Conservation (phyloP, 2,329 filamentous ascomycete species). For the Botrytis fragariae region DNA sequence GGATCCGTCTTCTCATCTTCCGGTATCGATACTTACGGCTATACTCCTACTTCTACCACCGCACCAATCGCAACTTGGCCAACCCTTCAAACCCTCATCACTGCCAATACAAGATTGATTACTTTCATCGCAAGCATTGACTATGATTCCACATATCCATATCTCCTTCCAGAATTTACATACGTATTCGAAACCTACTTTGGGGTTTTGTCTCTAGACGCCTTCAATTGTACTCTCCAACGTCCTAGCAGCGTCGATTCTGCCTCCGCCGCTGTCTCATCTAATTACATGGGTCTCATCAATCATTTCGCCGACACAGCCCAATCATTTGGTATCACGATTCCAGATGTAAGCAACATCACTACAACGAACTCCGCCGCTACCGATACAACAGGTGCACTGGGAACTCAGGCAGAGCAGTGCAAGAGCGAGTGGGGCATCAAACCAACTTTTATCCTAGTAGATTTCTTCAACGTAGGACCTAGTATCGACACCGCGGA, state of each 20-base stretch:
- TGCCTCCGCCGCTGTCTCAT: conserved; percentile 52
- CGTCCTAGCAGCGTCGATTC: conserved; percentile 56
- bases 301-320: conserved; percentile 76
- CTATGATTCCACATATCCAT: conserved; percentile 47
- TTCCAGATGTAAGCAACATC: conserved; percentile 61
- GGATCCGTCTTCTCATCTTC: conserved; percentile 45
- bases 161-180: conserved; percentile 61
- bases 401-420: conserved; percentile 52
- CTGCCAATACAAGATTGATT: conserved; percentile 61
- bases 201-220: conserved; percentile 57
- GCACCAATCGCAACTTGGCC: conserved; percentile 58
- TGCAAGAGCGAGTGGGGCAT: conserved; percentile 60
- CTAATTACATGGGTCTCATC: conserved; percentile 65
- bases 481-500: conserved; percentile 69
- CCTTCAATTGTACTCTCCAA: conserved; percentile 71
- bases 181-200: conserved; percentile 73
- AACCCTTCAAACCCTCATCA: conserved; percentile 68
- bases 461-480: conserved; percentile 77
- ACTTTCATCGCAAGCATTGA: conserved; percentile 62
- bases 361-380: conserved; percentile 63
- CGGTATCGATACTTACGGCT: conserved; percentile 61
- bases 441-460: conserved; percentile 69
- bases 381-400: conserved; percentile 44
- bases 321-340: conserved; percentile 53
- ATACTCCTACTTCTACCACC: conserved; percentile 49